Evolutionary conservation across 371 early-diverging fungal species (phyloP), one percentile per base, ranked within the genome.

Genomic region (Apophysomyces variabilis): DNA sequence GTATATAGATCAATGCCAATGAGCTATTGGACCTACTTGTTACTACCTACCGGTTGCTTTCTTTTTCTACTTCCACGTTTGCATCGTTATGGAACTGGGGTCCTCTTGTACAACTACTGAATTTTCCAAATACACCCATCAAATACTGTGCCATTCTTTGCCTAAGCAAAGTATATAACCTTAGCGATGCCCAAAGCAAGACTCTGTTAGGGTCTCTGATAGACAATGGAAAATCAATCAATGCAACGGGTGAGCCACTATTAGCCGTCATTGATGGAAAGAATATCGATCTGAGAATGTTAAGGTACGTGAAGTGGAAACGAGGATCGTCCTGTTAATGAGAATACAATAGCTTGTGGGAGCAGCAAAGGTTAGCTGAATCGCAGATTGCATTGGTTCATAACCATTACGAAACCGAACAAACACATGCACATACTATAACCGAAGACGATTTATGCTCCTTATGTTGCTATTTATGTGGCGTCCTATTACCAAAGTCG

Each of bases 51-150:
- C 84, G 89, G 60, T 77, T 91, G 54, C 69, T 90, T 26, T 73
- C 60, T 43, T 82, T 81, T 65, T 86, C 90, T 36, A 73, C 76
- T 37, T 66, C 76, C 11, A 86, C 85, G 21, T 89, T 90, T 70
- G 66, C 70, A n/a, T 65, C 82, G 13, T 62, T 91, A 11, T 87
- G 89, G 86, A 85, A 89, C 65, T 89, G 89, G 89, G 83, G 84
- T 8, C 84, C 90, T 7, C 58, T 90, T 4, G 87, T 85, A 66
- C 77, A 77, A 68, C 58, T 89, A 21, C 72, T 91, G 16, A 64
- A 70, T 46, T 78, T 74, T 62, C 74, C 77, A 16, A 75, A 87
- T 67, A 73, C 74, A 13, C 60, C 68, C 39, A 58, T 86, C 64
- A 85, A 84, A 47, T 88, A 86, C 62, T 69, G 84, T 16, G 67